A percentile compares a stretch with the other conserved stretches of the same genome.
Conservation (phyloP, 108 stramenopile genomes). For the Parietichytrium sp. region DNA sequence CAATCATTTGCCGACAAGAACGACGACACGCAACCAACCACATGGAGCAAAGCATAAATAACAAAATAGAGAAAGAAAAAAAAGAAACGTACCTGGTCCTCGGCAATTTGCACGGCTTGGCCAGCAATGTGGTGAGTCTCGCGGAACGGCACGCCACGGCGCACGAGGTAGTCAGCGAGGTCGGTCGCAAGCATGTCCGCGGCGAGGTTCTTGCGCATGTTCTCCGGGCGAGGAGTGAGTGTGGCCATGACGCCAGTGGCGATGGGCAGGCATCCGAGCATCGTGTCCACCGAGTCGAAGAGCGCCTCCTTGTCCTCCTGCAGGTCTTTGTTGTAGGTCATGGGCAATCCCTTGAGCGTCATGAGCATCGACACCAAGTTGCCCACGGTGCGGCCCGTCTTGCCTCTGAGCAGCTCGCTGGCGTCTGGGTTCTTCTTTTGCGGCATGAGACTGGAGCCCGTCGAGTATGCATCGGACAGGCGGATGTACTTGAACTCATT, state of each 20-base stretch:
- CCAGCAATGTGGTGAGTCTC: slow-evolving; percentile 96
- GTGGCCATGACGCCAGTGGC: slow-evolving; percentile 91
- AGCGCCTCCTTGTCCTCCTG: slow-evolving; percentile 98
- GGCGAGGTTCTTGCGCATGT: slow-evolving; percentile 77
- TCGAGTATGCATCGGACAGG: slow-evolving; percentile 96
- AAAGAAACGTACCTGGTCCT: slow-evolving; percentile 43
- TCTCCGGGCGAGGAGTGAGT: slow-evolving; percentile 83
- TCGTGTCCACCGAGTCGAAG: slow-evolving; percentile 88
- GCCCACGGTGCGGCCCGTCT: slow-evolving; percentile 90
- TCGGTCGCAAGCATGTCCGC: slow-evolving; percentile 99
- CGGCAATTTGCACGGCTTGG: slow-evolving; percentile 63
- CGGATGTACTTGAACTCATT: slow-evolving; percentile 82
- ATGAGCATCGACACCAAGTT: slow-evolving; percentile 82
- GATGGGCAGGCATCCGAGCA: slow-evolving; percentile 91
- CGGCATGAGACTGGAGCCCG: slow-evolving; percentile 97
- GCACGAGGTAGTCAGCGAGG: slow-evolving; percentile 96
- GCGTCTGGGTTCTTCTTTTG: slow-evolving; percentile 99
- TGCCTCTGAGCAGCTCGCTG: slow-evolving; percentile 92
- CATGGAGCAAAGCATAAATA: too few relatives aligned
- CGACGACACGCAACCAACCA: too few relatives aligned
- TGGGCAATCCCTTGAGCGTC: slow-evolving; percentile 92
- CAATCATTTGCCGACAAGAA: too few relatives aligned
- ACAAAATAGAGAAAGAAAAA: too few relatives aligned
- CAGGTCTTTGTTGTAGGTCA: slow-evolving; percentile 99
- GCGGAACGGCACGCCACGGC: slow-evolving; percentile 97